These are phyloP conservation scores for Pseudohyphozyma bogoriensis DNA, from an alignment of 768 basidiomycete species.

Conservation along the genomic window DNA sequence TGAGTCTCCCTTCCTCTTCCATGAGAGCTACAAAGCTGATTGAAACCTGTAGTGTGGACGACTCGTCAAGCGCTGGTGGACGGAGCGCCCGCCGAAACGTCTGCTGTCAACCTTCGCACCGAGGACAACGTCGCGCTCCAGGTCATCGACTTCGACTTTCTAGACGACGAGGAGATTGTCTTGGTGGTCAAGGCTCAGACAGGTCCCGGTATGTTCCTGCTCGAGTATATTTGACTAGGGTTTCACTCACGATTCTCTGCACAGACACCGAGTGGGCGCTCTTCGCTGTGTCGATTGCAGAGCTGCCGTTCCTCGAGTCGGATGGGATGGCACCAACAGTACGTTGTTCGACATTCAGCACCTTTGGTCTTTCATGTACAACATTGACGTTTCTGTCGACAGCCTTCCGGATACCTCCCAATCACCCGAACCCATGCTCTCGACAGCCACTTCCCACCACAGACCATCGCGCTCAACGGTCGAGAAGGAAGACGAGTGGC, in stretches of 20 bases:
- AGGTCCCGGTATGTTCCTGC: not conserved
- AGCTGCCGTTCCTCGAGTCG: too few species aligned
- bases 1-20: not conserved
- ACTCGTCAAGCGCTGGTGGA: not conserved
- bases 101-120: not conserved
- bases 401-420: not conserved
- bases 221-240: not conserved
- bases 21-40: too few species aligned
- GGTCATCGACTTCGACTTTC: slow-evolving; percentile 3
- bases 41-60: not conserved
- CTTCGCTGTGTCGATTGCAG: not conserved
- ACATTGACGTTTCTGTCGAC: not conserved
- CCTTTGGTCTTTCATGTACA: not conserved
- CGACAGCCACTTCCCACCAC: slow-evolving; percentile 4
- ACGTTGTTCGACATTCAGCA: not conserved
- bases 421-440: not conserved
- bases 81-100: not conserved
- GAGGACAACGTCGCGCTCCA: not conserved
- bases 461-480: not conserved
- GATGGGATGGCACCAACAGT: too few species aligned
- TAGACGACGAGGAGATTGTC: not conserved
- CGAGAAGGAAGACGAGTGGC: not conserved
- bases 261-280: not conserved
- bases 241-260: not conserved
- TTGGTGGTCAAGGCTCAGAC: not conserved